phyloP scores from a whole-genome alignment of 2,329 filamentous ascomycete species.

The Talaromyces piceae region DNA sequence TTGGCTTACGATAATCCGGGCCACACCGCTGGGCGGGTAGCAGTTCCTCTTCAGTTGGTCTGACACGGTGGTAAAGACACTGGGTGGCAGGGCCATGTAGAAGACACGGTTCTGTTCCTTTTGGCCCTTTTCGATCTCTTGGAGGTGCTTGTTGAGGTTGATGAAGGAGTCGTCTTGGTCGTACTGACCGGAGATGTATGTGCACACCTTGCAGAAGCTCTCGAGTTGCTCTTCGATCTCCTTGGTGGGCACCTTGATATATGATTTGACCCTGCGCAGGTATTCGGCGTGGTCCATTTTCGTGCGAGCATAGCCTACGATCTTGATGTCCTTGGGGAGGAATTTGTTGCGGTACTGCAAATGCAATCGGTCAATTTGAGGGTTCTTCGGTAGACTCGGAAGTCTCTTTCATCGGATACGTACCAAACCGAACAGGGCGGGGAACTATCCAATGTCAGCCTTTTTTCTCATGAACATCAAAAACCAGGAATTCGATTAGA shows the following conservation, averaged over 20 bases:
- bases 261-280: conserved; percentile 86
- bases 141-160: conserved; percentile 74
- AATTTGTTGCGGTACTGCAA: conserved; percentile 94
- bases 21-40: conserved; percentile 85
- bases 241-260: conserved; percentile 98
- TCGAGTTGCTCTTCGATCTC: conserved; percentile 93
- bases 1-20: conserved; percentile 76
- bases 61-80: conserved; percentile 95
- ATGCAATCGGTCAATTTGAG: neutral
- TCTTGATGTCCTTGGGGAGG: conserved; percentile 89
- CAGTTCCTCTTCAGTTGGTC: conserved; percentile 96
- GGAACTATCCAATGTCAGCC: conserved; percentile 56
- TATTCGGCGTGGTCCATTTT: conserved; percentile 99
- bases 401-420: conserved; percentile 37
- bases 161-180: conserved; percentile 94
- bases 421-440: conserved; percentile 93
- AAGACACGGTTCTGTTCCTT: conserved; percentile 87
- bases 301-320: conserved; percentile 97
- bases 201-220: conserved; percentile 79
- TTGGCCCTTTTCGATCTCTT: conserved; percentile 73
- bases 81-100: conserved; percentile 98
- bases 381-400: too few relatives aligned
- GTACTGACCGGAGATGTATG: conserved; percentile 95
- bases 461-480: too few relatives aligned
- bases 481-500: neutral